These are phyloP conservation scores for Candida khao-thaluensis DNA, from an alignment of 805 yeast genomes.

Conservation along the genomic window DNA sequence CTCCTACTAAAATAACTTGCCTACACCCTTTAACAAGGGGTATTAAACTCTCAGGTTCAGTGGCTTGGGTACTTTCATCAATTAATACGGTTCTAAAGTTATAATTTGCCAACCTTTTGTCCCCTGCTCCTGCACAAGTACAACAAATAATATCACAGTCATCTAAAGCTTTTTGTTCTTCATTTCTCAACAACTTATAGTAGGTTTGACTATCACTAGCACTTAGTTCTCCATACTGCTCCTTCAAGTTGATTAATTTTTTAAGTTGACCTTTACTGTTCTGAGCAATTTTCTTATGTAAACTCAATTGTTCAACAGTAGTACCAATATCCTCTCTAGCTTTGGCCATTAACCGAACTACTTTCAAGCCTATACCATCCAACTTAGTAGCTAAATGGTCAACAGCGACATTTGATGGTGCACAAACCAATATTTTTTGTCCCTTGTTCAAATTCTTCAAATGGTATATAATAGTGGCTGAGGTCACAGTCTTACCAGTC, in stretches of 20 bases:
- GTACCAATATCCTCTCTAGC: slow-evolving; percentile 79
- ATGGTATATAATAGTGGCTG: slow-evolving; percentile 84
- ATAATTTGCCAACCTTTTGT: slow-evolving; percentile 52
- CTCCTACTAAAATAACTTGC: slow-evolving; percentile 89
- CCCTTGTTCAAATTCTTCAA: slow-evolving; percentile 59
- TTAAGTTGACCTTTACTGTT: slow-evolving; percentile 56
- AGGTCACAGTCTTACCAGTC: slow-evolving; percentile 92
- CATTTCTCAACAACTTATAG: slow-evolving; percentile 9
- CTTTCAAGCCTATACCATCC: slow-evolving; percentile 67
- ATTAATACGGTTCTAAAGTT: slow-evolving; percentile 77
- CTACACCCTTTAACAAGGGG: slow-evolving; percentile 88
- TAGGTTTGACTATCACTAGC: slow-evolving; percentile 45
- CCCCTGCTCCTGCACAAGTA: slow-evolving; percentile 94
- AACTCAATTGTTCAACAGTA: slow-evolving; percentile 54
- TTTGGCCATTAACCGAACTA: slow-evolving; percentile 73
- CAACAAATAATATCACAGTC: slow-evolving; percentile 79
- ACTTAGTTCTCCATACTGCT: slow-evolving; percentile 69
- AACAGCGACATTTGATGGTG: slow-evolving; percentile 94
- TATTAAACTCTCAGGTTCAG: slow-evolving; percentile 88
- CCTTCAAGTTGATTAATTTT: slow-evolving; percentile 56
- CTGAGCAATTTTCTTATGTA: slow-evolving; percentile 51
- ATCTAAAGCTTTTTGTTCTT: slow-evolving; percentile 51
- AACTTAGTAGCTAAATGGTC: slow-evolving; percentile 83
- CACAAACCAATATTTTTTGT: slow-evolving; percentile 73
- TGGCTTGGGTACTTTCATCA: slow-evolving; percentile 92